Percentiles rank a stretch among this genome's conserved stretches.
Evolutionary conservation across 768 basidiomycete species (phyloP).

Genomic region (Rhodotorula toruloides): DNA sequence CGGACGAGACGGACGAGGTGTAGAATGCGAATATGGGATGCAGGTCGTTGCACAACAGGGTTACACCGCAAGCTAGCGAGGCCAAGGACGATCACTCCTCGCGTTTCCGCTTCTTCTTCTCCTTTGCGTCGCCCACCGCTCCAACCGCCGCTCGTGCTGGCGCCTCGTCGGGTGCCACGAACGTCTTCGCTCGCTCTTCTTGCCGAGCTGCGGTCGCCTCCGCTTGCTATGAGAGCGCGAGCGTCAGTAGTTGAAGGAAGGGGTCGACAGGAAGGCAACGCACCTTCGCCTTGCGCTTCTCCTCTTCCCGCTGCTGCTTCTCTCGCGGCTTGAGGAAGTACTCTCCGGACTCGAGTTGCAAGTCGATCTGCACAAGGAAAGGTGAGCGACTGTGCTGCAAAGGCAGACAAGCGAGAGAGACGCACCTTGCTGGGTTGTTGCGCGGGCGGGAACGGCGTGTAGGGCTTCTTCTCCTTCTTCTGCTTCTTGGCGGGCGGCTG

Average conservation of each 20-base stretch:
- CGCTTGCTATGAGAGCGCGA: constrained; percentile 59
- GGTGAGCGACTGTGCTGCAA: neutral
- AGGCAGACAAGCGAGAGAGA: neutral
- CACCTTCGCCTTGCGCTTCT: constrained; percentile 65
- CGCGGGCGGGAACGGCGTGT: constrained; percentile 89
- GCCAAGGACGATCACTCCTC: too few species aligned
- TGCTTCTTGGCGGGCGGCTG: constrained; percentile 91
- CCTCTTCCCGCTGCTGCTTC: constrained; percentile 69
- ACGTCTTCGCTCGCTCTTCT: constrained; percentile 78
- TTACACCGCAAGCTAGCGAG: too few species aligned
- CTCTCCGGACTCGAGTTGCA: constrained; percentile 92
- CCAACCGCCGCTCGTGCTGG: constrained; percentile 54
- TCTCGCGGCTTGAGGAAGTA: constrained; percentile 93
- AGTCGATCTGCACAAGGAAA: constrained; percentile 60
- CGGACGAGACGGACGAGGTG: too few species aligned
- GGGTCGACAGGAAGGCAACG: neutral
- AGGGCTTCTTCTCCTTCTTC: constrained; percentile 73
- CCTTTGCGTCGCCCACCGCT: constrained; percentile 66
- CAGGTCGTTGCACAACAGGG: too few species aligned
- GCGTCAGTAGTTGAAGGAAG: neutral
- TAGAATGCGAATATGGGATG: too few species aligned
- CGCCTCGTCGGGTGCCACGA: constrained; percentile 77
- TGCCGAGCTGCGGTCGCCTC: constrained; percentile 65
- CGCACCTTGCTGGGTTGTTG: constrained; percentile 84
- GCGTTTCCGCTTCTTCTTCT: constrained; percentile 53